Evolutionary conservation across 2,329 filamentous ascomycete genomes (phyloP).

Genomic region (Phialemoniopsis sp.): DNA sequence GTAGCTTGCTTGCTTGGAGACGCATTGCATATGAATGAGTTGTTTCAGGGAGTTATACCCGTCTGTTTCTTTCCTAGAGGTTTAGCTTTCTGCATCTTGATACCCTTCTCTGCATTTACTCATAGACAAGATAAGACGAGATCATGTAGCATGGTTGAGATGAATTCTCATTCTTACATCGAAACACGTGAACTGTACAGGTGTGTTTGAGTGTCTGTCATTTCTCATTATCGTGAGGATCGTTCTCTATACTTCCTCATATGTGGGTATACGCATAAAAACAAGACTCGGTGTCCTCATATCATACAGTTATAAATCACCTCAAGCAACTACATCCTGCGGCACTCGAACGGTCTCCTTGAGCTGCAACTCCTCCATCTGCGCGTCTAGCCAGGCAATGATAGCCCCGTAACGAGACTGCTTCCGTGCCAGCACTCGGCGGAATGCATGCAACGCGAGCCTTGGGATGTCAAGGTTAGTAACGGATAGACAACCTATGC

Average conservation of each 20-base stretch:
- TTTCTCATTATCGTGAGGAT: no score
- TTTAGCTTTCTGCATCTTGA: no score
- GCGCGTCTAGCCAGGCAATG: slow-evolving; percentile 62
- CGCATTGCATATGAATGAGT: no score
- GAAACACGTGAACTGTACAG: no score
- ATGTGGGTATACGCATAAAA: no score
- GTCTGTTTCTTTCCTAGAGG: not conserved
- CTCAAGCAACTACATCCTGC: not conserved
- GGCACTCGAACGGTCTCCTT: slow-evolving; percentile 8
- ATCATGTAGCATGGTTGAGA: not conserved
- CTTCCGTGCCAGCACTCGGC: slow-evolving; percentile 60
- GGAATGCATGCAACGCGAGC: slow-evolving; percentile 68
- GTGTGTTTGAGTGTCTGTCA: no score
- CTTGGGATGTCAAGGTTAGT: slow-evolving; percentile 29
- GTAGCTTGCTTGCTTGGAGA: slow-evolving; percentile 13
- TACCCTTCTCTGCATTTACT: no score
- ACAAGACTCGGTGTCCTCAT: no score
- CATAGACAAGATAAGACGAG: no score
- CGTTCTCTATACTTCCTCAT: no score
- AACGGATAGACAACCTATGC: slow-evolving; percentile 4
- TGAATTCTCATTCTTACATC: no score
- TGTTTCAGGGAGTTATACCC: no score
- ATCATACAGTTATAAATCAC: not conserved
- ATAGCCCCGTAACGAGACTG: slow-evolving; percentile 66
- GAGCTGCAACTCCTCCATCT: slow-evolving; percentile 31